Evolutionary conservation across 2,329 filamentous ascomycete genomes (phyloP).

Genomic region (Berkeleyomyces basicola): DNA sequence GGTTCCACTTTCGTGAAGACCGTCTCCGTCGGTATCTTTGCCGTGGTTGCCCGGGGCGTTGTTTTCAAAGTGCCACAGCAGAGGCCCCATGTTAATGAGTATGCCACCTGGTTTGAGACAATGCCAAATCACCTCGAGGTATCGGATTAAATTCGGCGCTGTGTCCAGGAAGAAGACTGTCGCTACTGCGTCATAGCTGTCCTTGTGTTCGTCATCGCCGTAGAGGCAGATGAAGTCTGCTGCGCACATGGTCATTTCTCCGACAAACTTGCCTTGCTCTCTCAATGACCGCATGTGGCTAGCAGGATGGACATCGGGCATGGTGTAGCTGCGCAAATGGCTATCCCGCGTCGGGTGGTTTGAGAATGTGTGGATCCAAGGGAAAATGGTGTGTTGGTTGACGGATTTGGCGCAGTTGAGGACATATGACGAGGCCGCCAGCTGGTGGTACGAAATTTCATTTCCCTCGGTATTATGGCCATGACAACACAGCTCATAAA

Average conservation of each 20-base stretch:
- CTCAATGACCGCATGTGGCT: conserved; percentile 28
- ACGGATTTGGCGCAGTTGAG: conserved; percentile 48
- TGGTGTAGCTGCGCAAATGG: conserved; percentile 54
- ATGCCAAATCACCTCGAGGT: conserved; percentile 66
- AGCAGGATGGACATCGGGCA: conserved; percentile 69
- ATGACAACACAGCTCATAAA: conserved; percentile 64
- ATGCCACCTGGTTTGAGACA: conserved; percentile 65
- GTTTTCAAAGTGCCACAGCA: conserved; percentile 92
- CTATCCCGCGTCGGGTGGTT: conserved; percentile 60
- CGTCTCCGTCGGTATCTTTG: conserved; percentile 33
- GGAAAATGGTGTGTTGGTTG: conserved; percentile 56
- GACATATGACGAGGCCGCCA: conserved; percentile 68
- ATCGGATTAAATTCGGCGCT: conserved; percentile 79
- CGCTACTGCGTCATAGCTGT: conserved; percentile 62
- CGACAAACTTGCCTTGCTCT: conserved; percentile 21
- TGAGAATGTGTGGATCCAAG: conserved; percentile 76
- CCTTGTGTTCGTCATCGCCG: conserved; percentile 40
- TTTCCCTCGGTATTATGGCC: conserved; percentile 76
- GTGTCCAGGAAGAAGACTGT: conserved; percentile 96
- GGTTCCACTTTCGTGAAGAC: conserved; percentile 30
- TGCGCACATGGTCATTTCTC: conserved; percentile 80
- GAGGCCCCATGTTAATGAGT: conserved; percentile 77
- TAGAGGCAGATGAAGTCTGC: conserved; percentile 90
- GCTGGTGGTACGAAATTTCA: conserved; percentile 90
- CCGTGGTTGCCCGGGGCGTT: conserved; percentile 43